Base-by-base conservation (phyloP, 257 asterid genomes). In the Mitragyna speciosa region DNA sequence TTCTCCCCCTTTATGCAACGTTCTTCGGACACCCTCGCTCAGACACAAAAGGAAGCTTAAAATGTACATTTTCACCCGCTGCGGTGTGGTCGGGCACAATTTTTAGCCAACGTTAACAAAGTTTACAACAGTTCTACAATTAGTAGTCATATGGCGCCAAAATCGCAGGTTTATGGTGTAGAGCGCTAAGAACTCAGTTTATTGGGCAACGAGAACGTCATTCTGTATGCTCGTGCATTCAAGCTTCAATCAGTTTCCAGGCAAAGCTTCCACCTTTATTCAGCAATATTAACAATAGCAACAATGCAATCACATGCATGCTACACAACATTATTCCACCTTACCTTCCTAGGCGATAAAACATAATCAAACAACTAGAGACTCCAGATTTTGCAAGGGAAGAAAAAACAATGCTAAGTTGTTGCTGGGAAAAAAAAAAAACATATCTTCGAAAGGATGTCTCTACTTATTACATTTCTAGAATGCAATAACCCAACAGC, bases 221-320 rank as follows among this genome's bases (percentile, higher is more conserved):
- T 4, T 65, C 41, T 28, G 20, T 65, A 12, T 15, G 30, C 11
- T 19, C 20, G 43, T 2, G 28, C 39, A 73, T 63, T 6, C 66
- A 19, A 52, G 36, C 48, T 49, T 51, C 30, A 54, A 56, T 56
- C 48, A 16, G 16, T 51, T 51, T 73, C 10, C 66, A 16, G 47
- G 56, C 77, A 51, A 12, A 16, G 48, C 77, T 54, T 73, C 56
- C 66, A 58, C 36, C 36, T 74, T 74, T 74, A 74, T 74, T 58
- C 78, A 54, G 10, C 20, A 52, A 54, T 39, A 75, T 58, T 39
- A 26, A 59, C 78, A 75, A 33, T 20, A 58, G 14, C 43, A 14
- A 19, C 77, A 41, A 61, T 20, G 8, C 54, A 70, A n/a, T 15
- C 26, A 41, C 69, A 7, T 31, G 56, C 51, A 58, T 58, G 24